Evolutionary conservation across 2,329 filamentous ascomycete genomes (phyloP).

Genomic region (Pleoardoris graminearum): DNA sequence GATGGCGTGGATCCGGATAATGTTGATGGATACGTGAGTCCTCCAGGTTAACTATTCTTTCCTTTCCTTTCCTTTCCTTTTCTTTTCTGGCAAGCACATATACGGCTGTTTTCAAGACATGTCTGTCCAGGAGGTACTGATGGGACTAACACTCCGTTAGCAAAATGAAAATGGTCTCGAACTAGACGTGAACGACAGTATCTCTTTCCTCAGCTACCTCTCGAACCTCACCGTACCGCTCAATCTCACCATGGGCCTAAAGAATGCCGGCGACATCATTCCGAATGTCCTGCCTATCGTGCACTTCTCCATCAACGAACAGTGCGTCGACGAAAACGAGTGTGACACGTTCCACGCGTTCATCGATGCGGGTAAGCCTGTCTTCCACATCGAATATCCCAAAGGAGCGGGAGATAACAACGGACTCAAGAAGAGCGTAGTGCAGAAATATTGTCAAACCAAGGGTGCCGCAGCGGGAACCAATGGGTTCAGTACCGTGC

Average conservation of each 20-base stretch:
- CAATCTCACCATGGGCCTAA: conserved; percentile 67
- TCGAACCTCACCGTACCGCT: conserved; percentile 56
- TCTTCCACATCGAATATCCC: conserved; percentile 75
- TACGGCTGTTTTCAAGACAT: no score
- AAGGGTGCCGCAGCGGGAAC: conserved; percentile 45
- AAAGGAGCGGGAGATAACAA: conserved; percentile 47
- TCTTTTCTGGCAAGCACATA: no score
- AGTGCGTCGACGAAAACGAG: conserved; percentile 65
- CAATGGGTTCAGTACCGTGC: conserved; percentile 62
- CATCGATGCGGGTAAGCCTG: conserved; percentile 64
- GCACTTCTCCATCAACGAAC: conserved; percentile 71
- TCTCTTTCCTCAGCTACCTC: conserved; percentile 65
- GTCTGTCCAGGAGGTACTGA: no score
- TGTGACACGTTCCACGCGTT: conserved; percentile 63
- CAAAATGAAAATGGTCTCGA: conserved; percentile 64
- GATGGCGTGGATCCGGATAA: conserved; percentile 74
- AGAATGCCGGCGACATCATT: conserved; percentile 69
- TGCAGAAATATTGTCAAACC: conserved; percentile 49
- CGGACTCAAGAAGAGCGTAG: conserved; percentile 37
- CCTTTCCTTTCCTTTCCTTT: not conserved
- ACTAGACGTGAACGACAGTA: conserved; percentile 60
- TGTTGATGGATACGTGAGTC: conserved; percentile 64
- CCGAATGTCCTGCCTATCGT: conserved; percentile 54
- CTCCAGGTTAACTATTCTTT: not conserved
- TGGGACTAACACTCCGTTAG: conserved; percentile 22